A percentile compares a stretch with the other conserved stretches of the same genome.
phyloP scores from a whole-genome alignment of 2,329 filamentous ascomycete genomes.

The Fusarium vanettenii region DNA sequence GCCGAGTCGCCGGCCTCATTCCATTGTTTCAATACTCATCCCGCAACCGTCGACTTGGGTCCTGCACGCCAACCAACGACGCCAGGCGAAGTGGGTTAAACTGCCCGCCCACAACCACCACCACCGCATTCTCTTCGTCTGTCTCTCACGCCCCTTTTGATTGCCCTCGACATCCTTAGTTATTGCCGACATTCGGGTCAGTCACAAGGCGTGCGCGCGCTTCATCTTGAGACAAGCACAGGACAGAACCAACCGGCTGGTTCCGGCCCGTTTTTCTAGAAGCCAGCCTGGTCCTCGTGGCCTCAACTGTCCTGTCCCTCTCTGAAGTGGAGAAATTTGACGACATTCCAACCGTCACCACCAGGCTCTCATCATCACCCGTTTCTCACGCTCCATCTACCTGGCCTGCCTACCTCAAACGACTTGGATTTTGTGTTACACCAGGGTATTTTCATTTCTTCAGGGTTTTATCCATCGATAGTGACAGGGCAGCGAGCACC shows the following conservation, averaged over 20 bases:
- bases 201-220: background rate
- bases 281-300: conserved; percentile 31
- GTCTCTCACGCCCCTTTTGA: conserved; percentile 29
- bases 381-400: conserved; percentile 13
- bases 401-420: background rate
- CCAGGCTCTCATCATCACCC: conserved; percentile 19
- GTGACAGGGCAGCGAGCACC: background rate
- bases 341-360: conserved; percentile 35
- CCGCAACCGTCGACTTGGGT: conserved; percentile 38
- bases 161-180: conserved; percentile 10
- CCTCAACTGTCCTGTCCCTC: conserved; percentile 27
- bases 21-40: conserved; percentile 26
- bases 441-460: background rate
- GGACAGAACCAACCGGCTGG: conserved; percentile 12
- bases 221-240: background rate
- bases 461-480: background rate
- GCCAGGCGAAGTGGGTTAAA: conserved; percentile 29
- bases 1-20: conserved; percentile 26
- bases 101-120: conserved; percentile 21
- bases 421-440: background rate
- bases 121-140: conserved; percentile 6
- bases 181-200: conserved; percentile 2
- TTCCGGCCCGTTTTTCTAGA: conserved; percentile 25
- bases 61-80: conserved; percentile 27
- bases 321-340: conserved; percentile 41